phyloP scores from a whole-genome alignment of 371 early-diverging fungal species.

The Mortierella sp. region DNA sequence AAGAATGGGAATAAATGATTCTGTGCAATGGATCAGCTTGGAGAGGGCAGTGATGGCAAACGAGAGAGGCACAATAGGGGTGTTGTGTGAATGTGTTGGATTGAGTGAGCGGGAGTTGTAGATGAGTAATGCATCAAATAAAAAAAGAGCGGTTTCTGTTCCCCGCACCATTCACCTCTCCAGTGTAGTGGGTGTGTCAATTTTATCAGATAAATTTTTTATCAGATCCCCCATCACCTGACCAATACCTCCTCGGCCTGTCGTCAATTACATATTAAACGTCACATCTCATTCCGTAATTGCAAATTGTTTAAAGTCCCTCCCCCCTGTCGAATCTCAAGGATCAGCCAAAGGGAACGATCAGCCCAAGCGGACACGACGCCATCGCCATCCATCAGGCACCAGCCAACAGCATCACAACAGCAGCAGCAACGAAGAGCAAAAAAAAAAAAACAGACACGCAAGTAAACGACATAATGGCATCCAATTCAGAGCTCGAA shows the following conservation, averaged over 20 bases:
- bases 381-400: conserved; percentile 1
- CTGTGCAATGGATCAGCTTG: background rate
- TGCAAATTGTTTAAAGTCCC: background rate
- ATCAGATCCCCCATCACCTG: background rate
- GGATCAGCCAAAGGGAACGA: background rate
- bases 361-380: conserved; percentile 9
- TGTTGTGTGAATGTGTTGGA: background rate
- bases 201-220: conserved; percentile 13
- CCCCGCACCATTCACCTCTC: background rate
- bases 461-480: conserved; percentile 12
- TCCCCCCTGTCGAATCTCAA: background rate
- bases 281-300: background rate
- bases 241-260: background rate
- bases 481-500: conserved; percentile 44
- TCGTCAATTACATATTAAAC: background rate
- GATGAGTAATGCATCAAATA: background rate
- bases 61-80: too few relatives aligned
- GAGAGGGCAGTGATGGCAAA: background rate
- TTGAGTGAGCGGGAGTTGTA: background rate
- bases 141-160: too few relatives aligned
- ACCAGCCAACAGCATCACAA: background rate
- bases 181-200: background rate
- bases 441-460: background rate
- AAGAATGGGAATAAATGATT: background rate
- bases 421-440: background rate